Conservation (phyloP, 2,329 filamentous ascomycete genomes). For the Sporothrix globosa region DNA sequence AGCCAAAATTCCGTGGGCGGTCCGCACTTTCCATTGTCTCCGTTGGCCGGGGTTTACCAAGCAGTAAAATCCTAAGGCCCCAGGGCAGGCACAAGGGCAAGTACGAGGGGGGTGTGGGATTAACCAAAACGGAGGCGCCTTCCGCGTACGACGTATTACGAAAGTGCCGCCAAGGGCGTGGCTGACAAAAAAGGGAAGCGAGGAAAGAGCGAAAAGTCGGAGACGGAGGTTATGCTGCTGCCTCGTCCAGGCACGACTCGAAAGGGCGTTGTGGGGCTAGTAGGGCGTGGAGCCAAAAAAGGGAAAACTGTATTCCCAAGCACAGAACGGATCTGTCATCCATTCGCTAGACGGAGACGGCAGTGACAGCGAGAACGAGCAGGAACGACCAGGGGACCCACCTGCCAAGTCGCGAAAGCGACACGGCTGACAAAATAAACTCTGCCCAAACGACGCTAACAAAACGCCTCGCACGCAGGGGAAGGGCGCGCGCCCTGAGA, state of each 20-base stretch:
- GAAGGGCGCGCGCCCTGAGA: background rate
- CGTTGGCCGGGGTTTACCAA: slow-evolving; percentile 33
- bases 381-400: background rate
- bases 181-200: background rate
- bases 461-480: background rate
- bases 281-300: slow-evolving; percentile 10
- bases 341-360: background rate
- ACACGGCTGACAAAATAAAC: slow-evolving; percentile 32
- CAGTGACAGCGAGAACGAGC: slow-evolving; percentile 23
- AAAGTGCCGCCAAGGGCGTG: background rate
- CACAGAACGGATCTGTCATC: slow-evolving; percentile 24
- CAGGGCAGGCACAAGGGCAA: background rate
- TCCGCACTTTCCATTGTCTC: slow-evolving; percentile 25
- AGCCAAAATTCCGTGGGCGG: slow-evolving; percentile 16
- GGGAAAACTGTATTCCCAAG: slow-evolving; percentile 21
- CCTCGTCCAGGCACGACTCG: slow-evolving; percentile 20
- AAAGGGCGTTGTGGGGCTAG: background rate
- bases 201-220: slow-evolving; percentile 16
- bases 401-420: slow-evolving; percentile 14
- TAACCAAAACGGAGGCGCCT: slow-evolving; percentile 25
- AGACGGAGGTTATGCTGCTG: slow-evolving; percentile 6
- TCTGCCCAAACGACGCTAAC: slow-evolving; percentile 18
- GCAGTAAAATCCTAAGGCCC: slow-evolving; percentile 27
- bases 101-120: slow-evolving; percentile 17
- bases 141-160: background rate